Conservation (phyloP, 371 early-diverging fungal genomes). For the Mucor circinelloides region DNA sequence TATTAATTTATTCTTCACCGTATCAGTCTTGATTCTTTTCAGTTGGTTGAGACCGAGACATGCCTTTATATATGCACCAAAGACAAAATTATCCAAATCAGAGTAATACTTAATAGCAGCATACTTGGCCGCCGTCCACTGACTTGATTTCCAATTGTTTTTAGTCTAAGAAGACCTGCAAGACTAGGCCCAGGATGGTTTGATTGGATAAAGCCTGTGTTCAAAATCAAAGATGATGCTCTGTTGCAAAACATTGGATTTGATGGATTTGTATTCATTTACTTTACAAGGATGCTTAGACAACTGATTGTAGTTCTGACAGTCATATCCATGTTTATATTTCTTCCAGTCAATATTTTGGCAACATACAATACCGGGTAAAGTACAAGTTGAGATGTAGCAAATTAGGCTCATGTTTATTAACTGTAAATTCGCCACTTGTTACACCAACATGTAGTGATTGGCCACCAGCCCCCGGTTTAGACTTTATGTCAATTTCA, state of each 20-base stretch:
- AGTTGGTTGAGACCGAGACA: slow-evolving; percentile 46
- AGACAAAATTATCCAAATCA: slow-evolving; percentile 32
- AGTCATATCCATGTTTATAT: slow-evolving; percentile 54
- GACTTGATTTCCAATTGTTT: not conserved
- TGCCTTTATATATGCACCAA: slow-evolving; percentile 49
- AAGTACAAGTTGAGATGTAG: not conserved
- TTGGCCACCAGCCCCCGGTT: slow-evolving; percentile 44
- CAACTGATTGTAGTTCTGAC: slow-evolving; percentile 56
- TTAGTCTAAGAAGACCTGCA: slow-evolving; percentile 4
- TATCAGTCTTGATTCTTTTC: slow-evolving; percentile 41
- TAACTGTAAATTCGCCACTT: slow-evolving; percentile 15
- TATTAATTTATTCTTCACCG: slow-evolving; percentile 46
- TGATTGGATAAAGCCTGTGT: slow-evolving; percentile 68
- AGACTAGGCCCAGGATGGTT: slow-evolving; percentile 34
- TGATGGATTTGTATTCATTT: slow-evolving; percentile 78
- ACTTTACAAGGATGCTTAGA: slow-evolving; percentile 65
- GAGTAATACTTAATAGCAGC: slow-evolving; percentile 31
- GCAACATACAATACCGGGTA: slow-evolving; percentile 50
- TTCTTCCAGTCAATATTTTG: slow-evolving; percentile 65
- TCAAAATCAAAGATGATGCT: slow-evolving; percentile 60
- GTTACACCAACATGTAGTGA: slow-evolving; percentile 40
- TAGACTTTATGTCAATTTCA: slow-evolving; percentile 39
- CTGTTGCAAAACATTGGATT: slow-evolving; percentile 68
- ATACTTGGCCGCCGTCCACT: not conserved
- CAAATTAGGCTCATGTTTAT: slow-evolving; percentile 1